phyloP scores from a whole-genome alignment of 176 grass and related monocot species.

The Triticum dicoccoides region DNA sequence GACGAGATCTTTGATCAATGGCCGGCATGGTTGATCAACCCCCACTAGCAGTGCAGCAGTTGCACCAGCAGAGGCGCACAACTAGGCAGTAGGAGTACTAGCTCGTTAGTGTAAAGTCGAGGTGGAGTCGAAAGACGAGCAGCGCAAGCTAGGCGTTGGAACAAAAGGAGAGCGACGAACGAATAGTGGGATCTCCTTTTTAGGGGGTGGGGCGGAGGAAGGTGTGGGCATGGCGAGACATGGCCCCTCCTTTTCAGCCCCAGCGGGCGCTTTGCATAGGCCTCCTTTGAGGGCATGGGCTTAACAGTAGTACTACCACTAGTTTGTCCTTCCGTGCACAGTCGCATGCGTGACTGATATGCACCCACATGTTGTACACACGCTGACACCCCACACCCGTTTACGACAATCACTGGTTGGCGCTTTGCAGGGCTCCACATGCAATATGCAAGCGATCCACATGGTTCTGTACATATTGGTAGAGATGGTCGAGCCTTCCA shows the following conservation, averaged over 20 bases:
- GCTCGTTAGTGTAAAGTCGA: conserved; percentile 13
- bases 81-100: background rate
- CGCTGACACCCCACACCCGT: background rate
- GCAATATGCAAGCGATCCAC: background rate
- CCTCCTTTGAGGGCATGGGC: conserved; percentile 42
- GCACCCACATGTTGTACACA: background rate
- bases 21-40: background rate
- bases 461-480: background rate
- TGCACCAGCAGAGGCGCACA: conserved; percentile 5
- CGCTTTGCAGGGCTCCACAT: background rate
- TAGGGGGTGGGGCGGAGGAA: conserved; percentile 13
- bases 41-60: background rate
- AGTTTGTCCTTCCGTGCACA: conserved; percentile 28
- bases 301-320: conserved; percentile 5
- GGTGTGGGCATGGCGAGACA: conserved; percentile 38
- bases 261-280: conserved; percentile 33
- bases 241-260: conserved; percentile 33
- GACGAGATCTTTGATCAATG: background rate
- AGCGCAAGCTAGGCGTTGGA: conserved; percentile 29
- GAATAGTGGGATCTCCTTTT: conserved; percentile 96
- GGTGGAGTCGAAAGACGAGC: conserved; percentile 13
- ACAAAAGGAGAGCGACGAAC: conserved; percentile 46
- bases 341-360: conserved; percentile 25
- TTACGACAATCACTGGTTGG: background rate
- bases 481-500: background rate